Evolutionary conservation across 495 filamentous ascomycete genomes (phyloP).

Genomic region (Trichoderma asperelloides): DNA sequence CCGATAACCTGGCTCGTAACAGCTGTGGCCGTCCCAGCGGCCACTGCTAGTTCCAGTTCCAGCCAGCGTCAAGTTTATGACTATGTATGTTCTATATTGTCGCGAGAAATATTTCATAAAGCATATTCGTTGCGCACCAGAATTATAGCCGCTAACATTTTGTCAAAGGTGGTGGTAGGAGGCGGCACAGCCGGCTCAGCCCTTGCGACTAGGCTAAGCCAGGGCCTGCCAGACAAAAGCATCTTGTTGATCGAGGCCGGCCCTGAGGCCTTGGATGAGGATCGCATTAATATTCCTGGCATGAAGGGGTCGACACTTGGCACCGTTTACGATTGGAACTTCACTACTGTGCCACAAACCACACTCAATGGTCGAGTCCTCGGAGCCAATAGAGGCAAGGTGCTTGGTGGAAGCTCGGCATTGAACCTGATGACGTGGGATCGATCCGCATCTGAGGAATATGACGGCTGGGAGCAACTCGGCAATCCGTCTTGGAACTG

Average conservation of each 20-base stretch:
- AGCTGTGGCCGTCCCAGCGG: neutral
- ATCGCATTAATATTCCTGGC: slow-evolving; percentile 35
- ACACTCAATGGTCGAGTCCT: slow-evolving; percentile 24
- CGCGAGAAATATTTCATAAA: neutral
- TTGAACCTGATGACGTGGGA: slow-evolving; percentile 43
- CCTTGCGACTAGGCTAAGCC: slow-evolving; percentile 50
- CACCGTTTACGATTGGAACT: slow-evolving; percentile 46
- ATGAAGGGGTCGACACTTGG: slow-evolving; percentile 32
- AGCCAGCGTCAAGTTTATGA: neutral
- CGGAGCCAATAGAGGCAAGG: slow-evolving; percentile 36
- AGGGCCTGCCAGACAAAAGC: slow-evolving; percentile 37
- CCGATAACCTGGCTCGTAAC: neutral
- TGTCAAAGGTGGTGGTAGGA: slow-evolving; percentile 49
- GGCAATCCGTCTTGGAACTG: slow-evolving; percentile 49
- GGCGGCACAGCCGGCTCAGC: slow-evolving; percentile 52
- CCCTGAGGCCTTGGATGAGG: slow-evolving; percentile 31
- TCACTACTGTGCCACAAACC: slow-evolving; percentile 36
- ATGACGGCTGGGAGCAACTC: slow-evolving; percentile 48
- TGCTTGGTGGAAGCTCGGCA: slow-evolving; percentile 36
- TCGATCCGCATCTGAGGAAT: slow-evolving; percentile 43
- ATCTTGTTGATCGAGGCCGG: slow-evolving; percentile 52
- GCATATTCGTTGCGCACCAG: neutral
- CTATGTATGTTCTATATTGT: neutral
- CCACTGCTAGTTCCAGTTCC: neutral
- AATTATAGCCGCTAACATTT: neutral